Percentiles rank a stretch among this genome's conserved stretches.
Conservation (phyloP, 2,329 filamentous ascomycete genomes). For the Neurospora crassa region DNA sequence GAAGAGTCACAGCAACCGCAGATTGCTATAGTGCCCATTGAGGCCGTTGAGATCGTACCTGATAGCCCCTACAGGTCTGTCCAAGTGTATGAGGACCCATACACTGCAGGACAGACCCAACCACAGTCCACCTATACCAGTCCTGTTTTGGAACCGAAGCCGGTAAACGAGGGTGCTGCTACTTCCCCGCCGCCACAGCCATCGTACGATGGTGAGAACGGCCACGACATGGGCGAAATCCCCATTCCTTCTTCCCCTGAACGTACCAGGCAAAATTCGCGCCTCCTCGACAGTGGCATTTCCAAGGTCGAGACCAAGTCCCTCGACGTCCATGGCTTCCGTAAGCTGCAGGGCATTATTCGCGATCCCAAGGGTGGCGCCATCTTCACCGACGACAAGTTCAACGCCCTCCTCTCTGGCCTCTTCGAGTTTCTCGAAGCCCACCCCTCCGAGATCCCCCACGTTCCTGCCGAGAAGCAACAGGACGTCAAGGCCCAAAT, state of each 20-base stretch:
- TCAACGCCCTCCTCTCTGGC: constrained; percentile 56
- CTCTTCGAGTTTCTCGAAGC: constrained; percentile 62
- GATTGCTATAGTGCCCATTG: constrained; percentile 6
- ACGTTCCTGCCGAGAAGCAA: constrained; percentile 51
- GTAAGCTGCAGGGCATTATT: constrained; percentile 65
- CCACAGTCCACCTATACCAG: constrained; percentile 35
- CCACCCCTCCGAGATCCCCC: constrained; percentile 36
- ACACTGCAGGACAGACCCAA: constrained; percentile 37
- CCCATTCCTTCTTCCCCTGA: constrained; percentile 33
- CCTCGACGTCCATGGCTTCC: constrained; percentile 74
- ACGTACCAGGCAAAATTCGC: constrained; percentile 45
- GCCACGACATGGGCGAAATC: constrained; percentile 1
- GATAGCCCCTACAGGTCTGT: constrained; percentile 27
- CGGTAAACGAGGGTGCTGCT: constrained; percentile 47
- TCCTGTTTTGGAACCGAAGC: constrained; percentile 49
- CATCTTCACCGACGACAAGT: constrained; percentile 56
- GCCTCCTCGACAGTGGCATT: constrained; percentile 65
- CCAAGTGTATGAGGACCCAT: constrained; percentile 55
- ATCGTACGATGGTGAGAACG: constrained; percentile 7
- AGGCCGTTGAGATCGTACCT: constrained; percentile 3
- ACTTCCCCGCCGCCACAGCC: constrained; percentile 20
- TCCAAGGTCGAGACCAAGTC: constrained; percentile 60
- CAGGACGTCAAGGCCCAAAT: constrained; percentile 68
- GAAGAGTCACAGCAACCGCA: constrained; percentile 3
- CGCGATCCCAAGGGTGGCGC: constrained; percentile 48